phyloP scores from a whole-genome alignment of 768 basidiomycete genomes.

The Coprinopsis sp. region DNA sequence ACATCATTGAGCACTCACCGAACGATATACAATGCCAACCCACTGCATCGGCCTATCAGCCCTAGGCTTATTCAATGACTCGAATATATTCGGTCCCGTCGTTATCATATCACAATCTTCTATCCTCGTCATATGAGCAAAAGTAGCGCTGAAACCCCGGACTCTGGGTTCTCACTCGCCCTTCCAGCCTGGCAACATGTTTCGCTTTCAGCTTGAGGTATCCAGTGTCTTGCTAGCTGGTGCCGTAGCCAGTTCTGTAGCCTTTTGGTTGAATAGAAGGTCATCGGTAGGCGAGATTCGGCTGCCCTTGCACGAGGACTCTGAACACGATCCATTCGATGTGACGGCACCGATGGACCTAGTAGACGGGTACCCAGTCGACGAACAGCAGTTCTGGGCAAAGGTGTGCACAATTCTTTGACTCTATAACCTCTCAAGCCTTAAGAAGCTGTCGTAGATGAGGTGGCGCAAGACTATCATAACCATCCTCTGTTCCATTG shows the following conservation, averaged over 20 bases:
- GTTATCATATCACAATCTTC: too few relatives aligned
- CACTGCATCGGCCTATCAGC: too few relatives aligned
- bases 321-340: constrained; percentile 31
- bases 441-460: constrained; percentile 36
- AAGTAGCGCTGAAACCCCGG: too few relatives aligned
- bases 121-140: too few relatives aligned
- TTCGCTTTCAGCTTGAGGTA: constrained; percentile 53
- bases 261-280: constrained; percentile 37
- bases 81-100: too few relatives aligned
- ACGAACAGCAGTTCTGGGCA: constrained; percentile 27
- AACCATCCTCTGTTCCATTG: constrained; percentile 37
- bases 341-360: constrained; percentile 69
- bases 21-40: too few relatives aligned
- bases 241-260: constrained; percentile 39
- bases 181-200: too few relatives aligned
- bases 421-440: not conserved
- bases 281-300: constrained; percentile 41
- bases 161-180: too few relatives aligned
- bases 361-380: constrained; percentile 28
- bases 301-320: constrained; percentile 19
- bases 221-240: constrained; percentile 42
- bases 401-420: constrained; percentile 24
- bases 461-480: constrained; percentile 53
- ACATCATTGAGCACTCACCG: too few relatives aligned
- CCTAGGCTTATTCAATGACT: too few relatives aligned